Conservation (phyloP, 2,329 filamentous ascomycete species). For the Pseudonectria foliicola region DNA sequence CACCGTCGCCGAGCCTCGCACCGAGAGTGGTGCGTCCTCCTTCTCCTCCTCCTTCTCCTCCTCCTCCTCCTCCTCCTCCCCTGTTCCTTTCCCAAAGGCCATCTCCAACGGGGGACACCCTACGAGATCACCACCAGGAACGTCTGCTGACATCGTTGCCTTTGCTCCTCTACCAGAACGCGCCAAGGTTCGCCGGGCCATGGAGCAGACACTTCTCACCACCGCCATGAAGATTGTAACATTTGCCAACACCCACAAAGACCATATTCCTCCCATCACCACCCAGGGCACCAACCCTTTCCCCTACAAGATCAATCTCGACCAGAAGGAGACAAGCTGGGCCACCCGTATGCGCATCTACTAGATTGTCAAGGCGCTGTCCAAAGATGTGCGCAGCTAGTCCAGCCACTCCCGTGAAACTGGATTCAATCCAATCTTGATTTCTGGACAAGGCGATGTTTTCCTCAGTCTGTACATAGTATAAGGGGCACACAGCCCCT, state of each 20-base stretch:
- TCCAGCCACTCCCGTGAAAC: too few species aligned
- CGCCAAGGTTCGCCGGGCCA: conserved; percentile 79
- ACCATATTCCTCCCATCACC: conserved; percentile 95
- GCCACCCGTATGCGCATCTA: conserved; percentile 72
- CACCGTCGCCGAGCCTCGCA: conserved; percentile 82
- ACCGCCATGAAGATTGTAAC: conserved; percentile 85
- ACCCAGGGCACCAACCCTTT: conserved; percentile 92
- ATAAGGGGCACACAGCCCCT: too few species aligned
- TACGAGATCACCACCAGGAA: too few species aligned
- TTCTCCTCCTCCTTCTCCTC: neutral
- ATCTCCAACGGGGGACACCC: too few species aligned
- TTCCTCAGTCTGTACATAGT: too few species aligned
- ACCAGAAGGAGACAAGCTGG: conserved; percentile 73
- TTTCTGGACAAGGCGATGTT: too few species aligned
- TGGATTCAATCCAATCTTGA: too few species aligned
- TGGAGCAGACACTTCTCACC: conserved; percentile 82
- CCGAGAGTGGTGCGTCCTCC: conserved; percentile 65
- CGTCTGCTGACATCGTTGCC: too few species aligned
- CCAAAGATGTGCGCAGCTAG: too few species aligned
- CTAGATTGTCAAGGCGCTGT: too few species aligned
- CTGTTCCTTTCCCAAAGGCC: too few species aligned
- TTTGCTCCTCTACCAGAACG: conserved; percentile 63
- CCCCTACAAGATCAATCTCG: conserved; percentile 86
- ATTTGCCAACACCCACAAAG: conserved; percentile 80
- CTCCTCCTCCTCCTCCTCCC: neutral